Conservation (phyloP, 1,284 basidiomycete species). For the Bondarzewia mesenterica region DNA sequence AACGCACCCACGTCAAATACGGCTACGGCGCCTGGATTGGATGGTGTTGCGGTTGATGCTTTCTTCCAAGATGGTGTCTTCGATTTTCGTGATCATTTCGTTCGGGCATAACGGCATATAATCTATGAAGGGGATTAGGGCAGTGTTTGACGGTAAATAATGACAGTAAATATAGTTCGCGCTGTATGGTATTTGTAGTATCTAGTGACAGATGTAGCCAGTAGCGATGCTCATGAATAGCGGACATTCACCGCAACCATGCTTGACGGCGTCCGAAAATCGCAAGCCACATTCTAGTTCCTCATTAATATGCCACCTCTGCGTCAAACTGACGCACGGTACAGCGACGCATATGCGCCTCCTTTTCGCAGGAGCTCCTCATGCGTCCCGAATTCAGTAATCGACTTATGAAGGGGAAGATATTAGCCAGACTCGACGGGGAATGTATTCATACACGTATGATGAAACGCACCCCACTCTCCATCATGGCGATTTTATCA, state of each 20-base stretch:
- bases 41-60: slow-evolving; percentile 56
- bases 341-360: slow-evolving; percentile 63
- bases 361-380: slow-evolving; percentile 56
- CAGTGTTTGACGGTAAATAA: too few species aligned
- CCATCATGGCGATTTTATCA: slow-evolving; percentile 82
- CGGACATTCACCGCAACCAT: too few species aligned
- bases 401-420: slow-evolving; percentile 36
- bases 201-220: not conserved
- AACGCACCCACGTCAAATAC: slow-evolving; percentile 42
- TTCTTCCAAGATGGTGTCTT: slow-evolving; percentile 53
- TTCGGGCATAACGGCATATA: slow-evolving; percentile 5
- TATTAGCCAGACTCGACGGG: not conserved
- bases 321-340: slow-evolving; percentile 56
- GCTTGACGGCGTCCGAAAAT: too few species aligned
- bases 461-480: slow-evolving; percentile 54
- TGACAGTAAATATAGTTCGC: too few species aligned
- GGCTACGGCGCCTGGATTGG: slow-evolving; percentile 27
- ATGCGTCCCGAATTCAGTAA: slow-evolving; percentile 75
- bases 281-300: too few species aligned
- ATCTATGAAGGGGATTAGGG: too few species aligned
- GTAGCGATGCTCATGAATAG: not conserved
- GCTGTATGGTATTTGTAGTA: not conserved
- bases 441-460: not conserved
- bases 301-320: too few species aligned
- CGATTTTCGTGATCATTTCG: slow-evolving; percentile 37